phyloP scores from a whole-genome alignment of 768 basidiomycete genomes.

The Cystobasidium onofrii region DNA sequence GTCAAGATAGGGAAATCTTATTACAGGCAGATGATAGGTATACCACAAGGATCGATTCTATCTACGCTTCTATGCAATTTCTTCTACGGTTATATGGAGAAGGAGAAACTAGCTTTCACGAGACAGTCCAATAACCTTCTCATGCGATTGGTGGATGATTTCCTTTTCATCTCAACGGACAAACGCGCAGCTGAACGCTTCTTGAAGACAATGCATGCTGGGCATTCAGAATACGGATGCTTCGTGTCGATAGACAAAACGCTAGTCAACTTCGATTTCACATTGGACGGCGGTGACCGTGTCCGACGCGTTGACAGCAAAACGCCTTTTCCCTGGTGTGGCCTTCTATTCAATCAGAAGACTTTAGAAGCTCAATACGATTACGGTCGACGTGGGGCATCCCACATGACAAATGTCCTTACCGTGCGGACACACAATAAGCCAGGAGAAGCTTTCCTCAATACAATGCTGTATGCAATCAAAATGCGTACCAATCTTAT shows the following conservation, averaged over 20 bases:
- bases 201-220: conserved; percentile 65
- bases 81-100: conserved; percentile 88
- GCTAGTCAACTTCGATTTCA: conserved; percentile 67
- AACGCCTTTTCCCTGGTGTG: conserved; percentile 78
- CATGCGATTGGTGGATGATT: conserved; percentile 86
- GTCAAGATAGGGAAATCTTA: conserved; percentile 82
- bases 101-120: conserved; percentile 51
- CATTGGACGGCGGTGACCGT: conserved; percentile 44
- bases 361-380: conserved; percentile 72
- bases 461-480: conserved; percentile 66
- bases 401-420: conserved; percentile 56
- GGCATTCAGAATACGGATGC: conserved; percentile 83
- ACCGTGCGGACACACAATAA: conserved; percentile 61
- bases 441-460: conserved; percentile 59
- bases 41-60: conserved; percentile 96
- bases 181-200: conserved; percentile 58
- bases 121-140: conserved; percentile 60
- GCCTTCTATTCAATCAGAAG: conserved; percentile 64
- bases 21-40: conserved; percentile 83
- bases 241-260: conserved; percentile 84
- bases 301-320: conserved; percentile 18
- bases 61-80: conserved; percentile 86
- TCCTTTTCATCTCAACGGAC: conserved; percentile 73
- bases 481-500: conserved; percentile 69
- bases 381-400: conserved; percentile 42